A percentile compares a stretch with the other conserved stretches of the same genome.
These are phyloP conservation scores for Hypoxylon perforatum DNA, from an alignment of 495 filamentous ascomycete genomes.

Conservation along the genomic window DNA sequence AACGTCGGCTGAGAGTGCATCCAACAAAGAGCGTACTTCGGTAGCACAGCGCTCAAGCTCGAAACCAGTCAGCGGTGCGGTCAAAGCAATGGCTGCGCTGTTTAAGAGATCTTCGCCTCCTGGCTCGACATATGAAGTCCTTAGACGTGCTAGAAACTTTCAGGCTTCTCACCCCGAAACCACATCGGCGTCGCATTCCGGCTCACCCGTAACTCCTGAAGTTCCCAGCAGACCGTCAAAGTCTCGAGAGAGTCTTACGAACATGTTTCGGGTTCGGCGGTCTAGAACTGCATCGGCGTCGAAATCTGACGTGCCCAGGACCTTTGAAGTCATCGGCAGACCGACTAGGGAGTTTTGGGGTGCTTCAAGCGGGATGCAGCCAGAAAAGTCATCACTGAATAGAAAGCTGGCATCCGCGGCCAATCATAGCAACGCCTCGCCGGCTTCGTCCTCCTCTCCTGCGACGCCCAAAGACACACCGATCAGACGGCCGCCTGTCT, in stretches of 20 bases:
- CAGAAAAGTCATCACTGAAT: constrained; percentile 10
- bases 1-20: constrained; percentile 9
- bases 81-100: constrained; percentile 57
- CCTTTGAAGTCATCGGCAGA: not conserved
- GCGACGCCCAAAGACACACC: constrained; percentile 4
- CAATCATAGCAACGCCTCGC: not conserved
- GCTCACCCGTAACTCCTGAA: too few species aligned
- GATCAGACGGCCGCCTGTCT: constrained; percentile 5
- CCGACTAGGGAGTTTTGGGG: constrained; percentile 3
- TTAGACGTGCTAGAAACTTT: too few species aligned
- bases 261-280: constrained; percentile 44
- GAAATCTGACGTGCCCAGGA: constrained; percentile 9
- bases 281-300: constrained; percentile 22
- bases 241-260: too few species aligned
- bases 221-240: too few species aligned
- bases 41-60: constrained; percentile 31
- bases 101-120: constrained; percentile 50
- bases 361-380: not conserved
- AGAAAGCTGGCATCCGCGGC: not conserved
- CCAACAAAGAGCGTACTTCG: constrained; percentile 2
- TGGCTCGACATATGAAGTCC: not conserved
- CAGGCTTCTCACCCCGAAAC: too few species aligned
- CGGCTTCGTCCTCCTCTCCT: not conserved
- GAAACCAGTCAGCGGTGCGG: constrained; percentile 43
- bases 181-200: too few species aligned